phyloP scores from a whole-genome alignment of 2,329 filamentous ascomycete species.

The Aspergillus sp. region DNA sequence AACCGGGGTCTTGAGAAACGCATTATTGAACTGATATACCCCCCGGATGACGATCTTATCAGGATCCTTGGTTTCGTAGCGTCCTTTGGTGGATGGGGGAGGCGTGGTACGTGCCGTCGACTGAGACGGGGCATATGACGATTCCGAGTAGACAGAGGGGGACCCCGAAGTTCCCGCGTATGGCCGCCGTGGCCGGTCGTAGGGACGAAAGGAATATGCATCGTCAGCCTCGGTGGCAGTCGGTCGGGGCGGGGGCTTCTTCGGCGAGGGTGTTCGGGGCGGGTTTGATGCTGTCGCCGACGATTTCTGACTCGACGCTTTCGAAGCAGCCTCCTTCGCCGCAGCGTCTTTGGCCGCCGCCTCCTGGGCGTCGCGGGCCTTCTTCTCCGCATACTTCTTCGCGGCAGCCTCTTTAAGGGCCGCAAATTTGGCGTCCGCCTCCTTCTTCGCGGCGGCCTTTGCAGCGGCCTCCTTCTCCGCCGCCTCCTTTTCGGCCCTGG shows the following conservation, averaged over 20 bases:
- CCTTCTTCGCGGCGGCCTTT: slow-evolving; percentile 36
- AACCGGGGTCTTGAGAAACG: slow-evolving; percentile 83
- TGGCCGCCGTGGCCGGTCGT: slow-evolving; percentile 65
- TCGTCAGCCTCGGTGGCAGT: slow-evolving; percentile 59
- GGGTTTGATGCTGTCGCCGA: slow-evolving; percentile 21
- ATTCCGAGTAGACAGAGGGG: slow-evolving; percentile 70
- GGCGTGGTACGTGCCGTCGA: slow-evolving; percentile 82
- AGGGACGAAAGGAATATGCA: slow-evolving; percentile 72
- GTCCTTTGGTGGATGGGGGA: slow-evolving; percentile 71
- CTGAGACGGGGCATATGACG: slow-evolving; percentile 80
- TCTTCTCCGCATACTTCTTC: slow-evolving; percentile 38
- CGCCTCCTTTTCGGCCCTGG: slow-evolving; percentile 42
- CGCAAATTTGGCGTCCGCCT: slow-evolving; percentile 38
- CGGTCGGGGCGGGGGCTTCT: slow-evolving; percentile 34
- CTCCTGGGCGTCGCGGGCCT: slow-evolving; percentile 34
- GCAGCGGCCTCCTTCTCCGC: slow-evolving; percentile 65
- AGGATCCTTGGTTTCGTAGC: slow-evolving; percentile 85
- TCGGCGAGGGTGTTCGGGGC: slow-evolving; percentile 40
- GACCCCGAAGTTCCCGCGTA: slow-evolving; percentile 64
- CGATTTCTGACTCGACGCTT: slow-evolving; percentile 28
- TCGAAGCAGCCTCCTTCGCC: slow-evolving; percentile 24
- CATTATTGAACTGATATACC: slow-evolving; percentile 89
- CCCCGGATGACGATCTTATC: slow-evolving; percentile 95
- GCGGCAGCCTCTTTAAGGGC: slow-evolving; percentile 40
- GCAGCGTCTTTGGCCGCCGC: slow-evolving; percentile 25